Evolutionary conservation across 2,329 filamentous ascomycete genomes (phyloP).

Genomic region (Pseudonectria foliicola): DNA sequence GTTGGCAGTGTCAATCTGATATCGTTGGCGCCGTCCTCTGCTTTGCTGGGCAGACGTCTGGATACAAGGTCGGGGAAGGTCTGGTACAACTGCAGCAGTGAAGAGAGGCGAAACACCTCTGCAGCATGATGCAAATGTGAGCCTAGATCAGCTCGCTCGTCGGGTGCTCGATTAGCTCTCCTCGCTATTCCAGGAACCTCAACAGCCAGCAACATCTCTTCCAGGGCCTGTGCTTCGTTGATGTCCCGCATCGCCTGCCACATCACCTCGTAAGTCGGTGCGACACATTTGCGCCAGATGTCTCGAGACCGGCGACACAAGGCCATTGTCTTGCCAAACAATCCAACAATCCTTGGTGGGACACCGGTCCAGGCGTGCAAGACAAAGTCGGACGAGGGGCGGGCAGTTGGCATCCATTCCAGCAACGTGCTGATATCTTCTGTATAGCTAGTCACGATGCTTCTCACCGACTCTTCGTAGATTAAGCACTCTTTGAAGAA

Average conservation of each 20-base stretch:
- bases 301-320: conserved; percentile 13
- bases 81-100: conserved; percentile 33
- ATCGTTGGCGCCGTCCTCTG: neutral
- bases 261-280: conserved; percentile 13
- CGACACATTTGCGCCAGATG: conserved; percentile 11
- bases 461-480: conserved; percentile 14
- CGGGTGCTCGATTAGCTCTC: no score
- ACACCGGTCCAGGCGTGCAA: conserved; percentile 15
- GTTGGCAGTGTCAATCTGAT: no score
- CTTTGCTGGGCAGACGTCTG: conserved; percentile 18
- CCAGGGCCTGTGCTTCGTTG: conserved; percentile 11
- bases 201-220: conserved; percentile 11
- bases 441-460: conserved; percentile 11
- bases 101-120: conserved; percentile 30
- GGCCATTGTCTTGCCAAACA: conserved; percentile 15
- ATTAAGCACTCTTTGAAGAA: conserved; percentile 16
- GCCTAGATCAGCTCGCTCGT: conserved; percentile 10
- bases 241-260: conserved; percentile 15
- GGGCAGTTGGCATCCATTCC: conserved; percentile 6
- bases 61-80: conserved; percentile 29
- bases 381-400: conserved; percentile 7
- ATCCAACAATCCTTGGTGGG: conserved; percentile 10
- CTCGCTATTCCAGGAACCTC: conserved; percentile 1
- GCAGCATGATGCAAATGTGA: conserved; percentile 28
- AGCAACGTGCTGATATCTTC: conserved; percentile 14